Evolutionary conservation across 208 protist species (phyloP).

Genomic region (Entamoeba dispar): DNA sequence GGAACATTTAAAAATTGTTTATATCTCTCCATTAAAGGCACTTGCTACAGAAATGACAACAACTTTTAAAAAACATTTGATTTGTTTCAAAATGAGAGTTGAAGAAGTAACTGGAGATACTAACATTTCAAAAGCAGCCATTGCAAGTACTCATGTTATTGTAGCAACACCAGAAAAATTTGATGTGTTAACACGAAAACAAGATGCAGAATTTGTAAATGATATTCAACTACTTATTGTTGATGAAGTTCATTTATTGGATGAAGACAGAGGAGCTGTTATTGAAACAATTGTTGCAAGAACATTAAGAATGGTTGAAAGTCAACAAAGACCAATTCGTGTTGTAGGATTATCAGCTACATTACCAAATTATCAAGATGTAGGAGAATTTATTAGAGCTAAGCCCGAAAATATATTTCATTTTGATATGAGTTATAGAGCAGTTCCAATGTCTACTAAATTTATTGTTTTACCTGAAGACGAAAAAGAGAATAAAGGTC

Average conservation of each 20-base stretch:
- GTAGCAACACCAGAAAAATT: conserved; percentile 99
- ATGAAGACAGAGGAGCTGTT: conserved; percentile 95
- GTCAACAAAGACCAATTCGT: conserved; percentile 53
- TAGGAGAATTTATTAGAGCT: conserved; percentile 87
- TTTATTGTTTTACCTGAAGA: conserved; percentile 52
- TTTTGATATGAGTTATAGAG: conserved; percentile 59
- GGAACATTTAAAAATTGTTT: conserved; percentile 84
- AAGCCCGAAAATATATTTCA: conserved; percentile 50
- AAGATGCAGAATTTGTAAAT: conserved; percentile 56
- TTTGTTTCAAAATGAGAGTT: conserved; percentile 38
- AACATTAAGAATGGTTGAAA: conserved; percentile 56
- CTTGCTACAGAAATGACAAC: conserved; percentile 92
- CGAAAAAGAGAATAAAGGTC: conserved; percentile 59
- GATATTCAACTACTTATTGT: conserved; percentile 69
- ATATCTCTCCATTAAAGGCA: conserved; percentile 99
- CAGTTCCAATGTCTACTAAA: conserved; percentile 81
- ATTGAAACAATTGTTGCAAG: conserved; percentile 90
- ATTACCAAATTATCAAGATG: conserved; percentile 93
- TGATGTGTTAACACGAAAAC: conserved; percentile 96
- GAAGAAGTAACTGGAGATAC: conserved; percentile 59
- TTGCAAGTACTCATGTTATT: conserved; percentile 81
- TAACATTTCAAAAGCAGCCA: conserved; percentile 70
- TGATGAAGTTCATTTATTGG: conserved; percentile 94
- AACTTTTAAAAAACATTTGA: conserved; percentile 34
- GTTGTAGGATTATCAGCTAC: conserved; percentile 93